These are phyloP conservation scores for Metschnikowia similis DNA, from an alignment of 805 yeast genomes.

Conservation along the genomic window DNA sequence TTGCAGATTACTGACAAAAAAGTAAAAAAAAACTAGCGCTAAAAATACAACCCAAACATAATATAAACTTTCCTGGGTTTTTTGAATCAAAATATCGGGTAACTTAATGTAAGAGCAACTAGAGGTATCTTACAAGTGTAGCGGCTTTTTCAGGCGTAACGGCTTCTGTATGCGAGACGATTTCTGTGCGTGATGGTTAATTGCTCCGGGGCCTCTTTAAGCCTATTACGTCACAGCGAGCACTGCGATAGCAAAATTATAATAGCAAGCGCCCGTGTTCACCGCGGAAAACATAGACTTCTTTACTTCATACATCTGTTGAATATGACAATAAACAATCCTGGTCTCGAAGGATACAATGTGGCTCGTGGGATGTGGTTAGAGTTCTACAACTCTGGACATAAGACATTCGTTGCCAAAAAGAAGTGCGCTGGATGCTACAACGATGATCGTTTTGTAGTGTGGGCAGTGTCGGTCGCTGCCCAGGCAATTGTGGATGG, in stretches of 20 bases:
- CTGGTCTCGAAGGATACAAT: constrained; percentile 31
- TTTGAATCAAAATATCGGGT: no score
- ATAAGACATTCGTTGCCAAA: constrained; percentile 38
- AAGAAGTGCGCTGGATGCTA: constrained; percentile 37
- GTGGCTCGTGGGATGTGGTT: constrained; percentile 41
- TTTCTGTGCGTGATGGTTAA: not conserved
- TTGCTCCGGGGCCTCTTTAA: not conserved
- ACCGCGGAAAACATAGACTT: not conserved
- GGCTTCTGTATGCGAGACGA: not conserved
- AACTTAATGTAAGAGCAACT: no score
- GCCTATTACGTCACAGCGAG: not conserved
- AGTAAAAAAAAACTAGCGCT: not conserved
- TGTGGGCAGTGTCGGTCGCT: constrained; percentile 68
- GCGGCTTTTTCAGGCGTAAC: not conserved
- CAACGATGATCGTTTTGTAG: constrained; percentile 51
- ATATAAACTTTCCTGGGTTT: not conserved
- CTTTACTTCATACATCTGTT: not conserved
- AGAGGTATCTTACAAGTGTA: not conserved
- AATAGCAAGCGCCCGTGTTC: not conserved
- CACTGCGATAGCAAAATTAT: not conserved
- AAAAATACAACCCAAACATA: not conserved
- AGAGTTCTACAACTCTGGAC: constrained; percentile 34
- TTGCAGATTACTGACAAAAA: no score
- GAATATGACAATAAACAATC: constrained; percentile 27
- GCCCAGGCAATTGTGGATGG: constrained; percentile 68